Conservation (phyloP, 768 basidiomycete genomes). For the Collybia mongolica region DNA sequence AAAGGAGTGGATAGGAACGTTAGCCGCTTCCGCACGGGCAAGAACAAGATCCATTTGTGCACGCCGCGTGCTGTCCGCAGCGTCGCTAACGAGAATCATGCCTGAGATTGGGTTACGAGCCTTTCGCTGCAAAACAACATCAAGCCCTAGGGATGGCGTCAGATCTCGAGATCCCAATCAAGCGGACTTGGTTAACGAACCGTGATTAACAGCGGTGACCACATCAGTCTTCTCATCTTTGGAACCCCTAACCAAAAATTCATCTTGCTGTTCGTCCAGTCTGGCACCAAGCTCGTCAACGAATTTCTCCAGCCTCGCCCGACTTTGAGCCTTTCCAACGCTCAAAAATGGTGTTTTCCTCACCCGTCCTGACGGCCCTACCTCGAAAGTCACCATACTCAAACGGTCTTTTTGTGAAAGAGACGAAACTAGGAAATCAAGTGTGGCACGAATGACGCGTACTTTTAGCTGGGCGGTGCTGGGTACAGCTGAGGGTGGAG, state of each 20-base stretch:
- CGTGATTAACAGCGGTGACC: slow-evolving; percentile 97
- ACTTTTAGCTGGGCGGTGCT: slow-evolving; percentile 85
- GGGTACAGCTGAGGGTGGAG: slow-evolving; percentile 65
- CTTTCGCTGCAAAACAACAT: slow-evolving; percentile 94
- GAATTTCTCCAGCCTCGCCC: slow-evolving; percentile 70
- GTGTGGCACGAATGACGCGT: slow-evolving; percentile 83
- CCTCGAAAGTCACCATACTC: slow-evolving; percentile 90
- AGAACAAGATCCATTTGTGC: slow-evolving; percentile 99
- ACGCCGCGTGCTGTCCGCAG: slow-evolving; percentile 86
- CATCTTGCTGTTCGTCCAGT: slow-evolving; percentile 40
- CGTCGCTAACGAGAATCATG: slow-evolving; percentile 91
- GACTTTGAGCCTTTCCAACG: slow-evolving; percentile 66
- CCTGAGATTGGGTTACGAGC: slow-evolving; percentile 87
- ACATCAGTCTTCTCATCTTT: slow-evolving; percentile 97
- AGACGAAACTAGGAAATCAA: slow-evolving; percentile 83
- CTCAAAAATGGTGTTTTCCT: slow-evolving; percentile 93
- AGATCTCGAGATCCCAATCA: neutral
- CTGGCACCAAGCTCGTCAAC: slow-evolving; percentile 63
- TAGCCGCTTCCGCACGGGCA: slow-evolving; percentile 94
- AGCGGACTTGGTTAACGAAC: slow-evolving; percentile 31
- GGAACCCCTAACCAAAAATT: slow-evolving; percentile 66
- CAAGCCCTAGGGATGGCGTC: slow-evolving; percentile 57
- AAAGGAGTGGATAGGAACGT: slow-evolving; percentile 95
- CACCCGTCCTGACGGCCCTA: slow-evolving; percentile 77
- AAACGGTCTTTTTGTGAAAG: slow-evolving; percentile 78